Base-by-base conservation (phyloP, 106 monocot genomes). In the Dactylorhiza incarnata region DNA sequence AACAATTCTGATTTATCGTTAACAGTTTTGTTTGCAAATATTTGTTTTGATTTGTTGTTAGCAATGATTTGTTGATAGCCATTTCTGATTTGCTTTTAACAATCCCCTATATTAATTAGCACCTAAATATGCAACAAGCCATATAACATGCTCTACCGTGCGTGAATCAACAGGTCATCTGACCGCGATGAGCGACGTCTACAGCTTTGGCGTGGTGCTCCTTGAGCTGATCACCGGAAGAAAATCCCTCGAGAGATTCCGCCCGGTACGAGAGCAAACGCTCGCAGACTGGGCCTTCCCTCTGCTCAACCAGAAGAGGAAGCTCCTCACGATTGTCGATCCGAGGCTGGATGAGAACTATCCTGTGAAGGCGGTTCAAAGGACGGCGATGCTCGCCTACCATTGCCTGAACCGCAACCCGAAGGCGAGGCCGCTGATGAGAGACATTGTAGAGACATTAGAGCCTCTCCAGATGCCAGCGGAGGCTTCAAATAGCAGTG, bases 341-440 rank as follows among this genome's bases (percentile, higher is more conserved):
- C 81, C 90, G 6, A 81, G 85, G 58, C 45, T 91, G 19, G 75
- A 72, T 26, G 81, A 79, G 49, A 79, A 85, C 0, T 91, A 81
- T 59, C 87, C 90, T 2, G 49, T 59, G 26, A 91, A 84, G 47
- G 85, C 76, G 7, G 77, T 83, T 7, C 78, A 82, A 63, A 91
- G 87, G 77, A 74, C 77, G 2, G 90, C 87, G 23, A 85, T 81
- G 79, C 77, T 91, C n/a, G 90, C 87, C 5, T 81, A 81, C 74
- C 87, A 87, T 71, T 90, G 90, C 67, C 81, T 90, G 12, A 87
- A 79, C 74, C 77, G 79, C 9, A 85, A 90, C 68, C 90, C 90
- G 10, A 90, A 90, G 81, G 90, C 90, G 37, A 90, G 90, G 75
- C 90, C 90, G 66, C 81, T 87, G 2, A 90, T 90, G 90, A 87